Base-by-base conservation (phyloP, 257 asterid species). In the Solanum piurae region DNA sequence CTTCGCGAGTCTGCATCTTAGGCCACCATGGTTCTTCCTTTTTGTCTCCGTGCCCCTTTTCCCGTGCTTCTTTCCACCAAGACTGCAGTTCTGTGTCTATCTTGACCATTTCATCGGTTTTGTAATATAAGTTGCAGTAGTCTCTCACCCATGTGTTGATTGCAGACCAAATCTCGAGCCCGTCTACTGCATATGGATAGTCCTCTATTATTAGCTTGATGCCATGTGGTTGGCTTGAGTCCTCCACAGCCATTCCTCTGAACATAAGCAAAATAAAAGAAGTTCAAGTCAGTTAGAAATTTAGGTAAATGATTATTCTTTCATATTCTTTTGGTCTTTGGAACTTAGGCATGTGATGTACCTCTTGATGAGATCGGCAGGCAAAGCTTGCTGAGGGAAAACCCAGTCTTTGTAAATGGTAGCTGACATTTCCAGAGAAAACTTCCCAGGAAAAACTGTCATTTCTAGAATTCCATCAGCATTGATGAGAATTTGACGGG, bases 101-200 rank as follows among this genome's bases (percentile, higher is more conserved):
- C 86, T 88, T 91, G 58, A 94, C 86, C 88, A 74, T 80, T 23
- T 91, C 92, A 16, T 94, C 95, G 0, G 90, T 83, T 79, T 90
- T 91, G 87, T 96, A 96, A 94, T 94, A 96, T 83, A 95, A 42
- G 87, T 86, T 83, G 93, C 97, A 94, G 90, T 96, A 95, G 33
- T 95, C 94, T 31, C 88, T 83, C 3, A 93, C 98, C 99, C 99
- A 96, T 71, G 92, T 29, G 86, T 90, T 93, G 88, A 95, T 95
- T 71, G 99, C 95, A 42, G 93, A 84, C 99, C 98, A 96, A 14
- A 95, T 93, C 89, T 96, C 93, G 2, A 94, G 93, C 72, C 97
- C 98, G 49, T 95, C 98, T n/a, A 95, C 98, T 34, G 97, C 98
- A 62, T 83, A 95, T 8, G 98, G 98, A 68, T 96, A 96, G 90